A percentile compares a stretch with the other conserved stretches of the same genome.
Conservation (phyloP, 169 alveolate species). For the Plasmodium inui region DNA sequence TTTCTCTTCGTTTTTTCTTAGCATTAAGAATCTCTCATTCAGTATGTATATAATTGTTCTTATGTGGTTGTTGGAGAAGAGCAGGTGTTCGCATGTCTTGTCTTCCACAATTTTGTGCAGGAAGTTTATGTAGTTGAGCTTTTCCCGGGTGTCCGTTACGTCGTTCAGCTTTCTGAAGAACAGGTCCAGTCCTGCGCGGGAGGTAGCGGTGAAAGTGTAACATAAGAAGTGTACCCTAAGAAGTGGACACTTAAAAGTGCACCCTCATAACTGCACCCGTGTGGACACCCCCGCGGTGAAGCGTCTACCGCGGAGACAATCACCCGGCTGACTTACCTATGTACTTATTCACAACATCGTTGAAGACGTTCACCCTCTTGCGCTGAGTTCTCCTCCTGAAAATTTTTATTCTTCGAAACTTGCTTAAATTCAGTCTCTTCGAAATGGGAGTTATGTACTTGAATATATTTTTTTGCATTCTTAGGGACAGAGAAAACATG, state of each 20-base stretch:
- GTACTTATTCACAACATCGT: slow-evolving; percentile 72
- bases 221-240: neutral
- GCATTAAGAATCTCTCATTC: slow-evolving; percentile 29
- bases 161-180: slow-evolving; percentile 64
- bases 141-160: slow-evolving; percentile 35
- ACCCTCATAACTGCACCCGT: neutral
- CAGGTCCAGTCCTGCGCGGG: slow-evolving; percentile 53
- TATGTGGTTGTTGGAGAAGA: slow-evolving; percentile 57
- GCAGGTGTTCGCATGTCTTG: slow-evolving; percentile 45
- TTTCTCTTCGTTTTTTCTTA: slow-evolving; percentile 62
- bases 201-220: neutral
- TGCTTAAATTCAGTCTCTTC: slow-evolving; percentile 46
- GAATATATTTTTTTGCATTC: slow-evolving; percentile 75
- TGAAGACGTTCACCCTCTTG: slow-evolving; percentile 41
- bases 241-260: neutral
- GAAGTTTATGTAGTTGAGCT: slow-evolving; percentile 51
- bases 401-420: slow-evolving; percentile 14
- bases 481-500: slow-evolving; percentile 64
- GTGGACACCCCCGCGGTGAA: neutral
- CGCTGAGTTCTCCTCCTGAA: slow-evolving; percentile 46
- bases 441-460: slow-evolving; percentile 75
- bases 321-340: slow-evolving; percentile 20
- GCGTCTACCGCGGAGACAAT: neutral
- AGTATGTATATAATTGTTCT: slow-evolving; percentile 71
- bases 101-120: slow-evolving; percentile 54